Conservation (phyloP, 2,329 filamentous ascomycete genomes). For the Huntiella savannae region DNA sequence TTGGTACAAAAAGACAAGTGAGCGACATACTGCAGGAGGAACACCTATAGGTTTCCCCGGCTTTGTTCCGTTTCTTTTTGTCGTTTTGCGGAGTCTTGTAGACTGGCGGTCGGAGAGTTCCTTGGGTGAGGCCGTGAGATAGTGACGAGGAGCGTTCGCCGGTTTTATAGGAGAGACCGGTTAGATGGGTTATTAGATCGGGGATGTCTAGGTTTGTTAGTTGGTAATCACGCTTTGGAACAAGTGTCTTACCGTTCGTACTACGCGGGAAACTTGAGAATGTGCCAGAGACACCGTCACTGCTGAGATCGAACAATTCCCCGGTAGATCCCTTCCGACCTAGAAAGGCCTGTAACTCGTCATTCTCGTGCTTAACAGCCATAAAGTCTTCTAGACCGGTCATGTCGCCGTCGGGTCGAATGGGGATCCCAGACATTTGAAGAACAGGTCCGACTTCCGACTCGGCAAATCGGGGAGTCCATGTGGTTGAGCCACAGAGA, state of each 20-base stretch:
- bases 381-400: no score
- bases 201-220: neutral
- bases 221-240: neutral
- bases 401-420: no score
- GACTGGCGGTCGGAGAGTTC: neutral
- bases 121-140: constrained; percentile 31
- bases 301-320: no score
- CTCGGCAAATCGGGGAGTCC: no score
- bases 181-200: constrained; percentile 89
- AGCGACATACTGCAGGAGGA: constrained; percentile 60
- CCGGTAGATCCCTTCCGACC: no score
- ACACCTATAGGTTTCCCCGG: constrained; percentile 84
- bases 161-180: constrained; percentile 69
- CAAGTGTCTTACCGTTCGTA: neutral
- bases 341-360: no score
- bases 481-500: neutral
- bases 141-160: constrained; percentile 78
- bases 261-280: neutral
- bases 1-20: neutral
- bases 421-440: no score
- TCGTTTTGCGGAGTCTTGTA: constrained; percentile 35
- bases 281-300: no score
- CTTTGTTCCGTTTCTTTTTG: constrained; percentile 76
- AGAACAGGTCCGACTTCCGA: no score
- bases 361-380: no score